Evolutionary conservation across 2,329 filamentous ascomycete species (phyloP), one percentile per base, ranked within the genome.

Genomic region (Trichoderma sp.): DNA sequence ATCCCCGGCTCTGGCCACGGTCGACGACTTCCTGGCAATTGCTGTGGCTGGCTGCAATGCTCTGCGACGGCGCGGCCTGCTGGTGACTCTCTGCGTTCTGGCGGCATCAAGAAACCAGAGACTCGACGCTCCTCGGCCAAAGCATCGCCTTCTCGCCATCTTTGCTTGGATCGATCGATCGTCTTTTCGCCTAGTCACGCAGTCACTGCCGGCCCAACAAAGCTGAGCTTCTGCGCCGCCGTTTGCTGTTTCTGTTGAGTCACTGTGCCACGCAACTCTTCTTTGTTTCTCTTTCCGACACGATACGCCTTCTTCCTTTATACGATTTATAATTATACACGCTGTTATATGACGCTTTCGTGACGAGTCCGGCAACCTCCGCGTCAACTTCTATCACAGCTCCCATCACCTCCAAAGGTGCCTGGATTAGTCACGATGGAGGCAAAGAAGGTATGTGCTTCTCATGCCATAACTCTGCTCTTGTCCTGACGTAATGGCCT

Each of bases 401-500:
- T 60, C 34, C 21, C 24, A 26, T 14, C 34, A 26, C 43, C 43
- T 37, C 39, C 51, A 30, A 28, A 34, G 14, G 24, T 2, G 21
- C 16, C 59, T 37, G 43, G 37, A 32, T 32, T 16, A 28, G 55
- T 61, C 71, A 73, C 54, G 65, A 82, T 82, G 81, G 81, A 82
- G 74, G 79, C 77, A 69, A 79, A 75, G 74, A 82, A 82, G 80
- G 81, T 81, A 76, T 72, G 73, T 72, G 71, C 65, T 63, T 49
- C 18, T 21, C 28, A 18, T 39, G 37, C 13, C 54, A 59, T 51
- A 30, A 49, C 61, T 65, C 24, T 56, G 28, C 28, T 37, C 68
- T n/a, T 26, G 24, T 28, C 59, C 68, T 68, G 65, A 66, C 59
- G 63, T 18, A 49, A 55, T 24, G 43, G 26, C 63, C 56, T 55